These are phyloP conservation scores for Parvularia atlantis DNA, from an alignment of 78 protist genomes.

Conservation along the genomic window DNA sequence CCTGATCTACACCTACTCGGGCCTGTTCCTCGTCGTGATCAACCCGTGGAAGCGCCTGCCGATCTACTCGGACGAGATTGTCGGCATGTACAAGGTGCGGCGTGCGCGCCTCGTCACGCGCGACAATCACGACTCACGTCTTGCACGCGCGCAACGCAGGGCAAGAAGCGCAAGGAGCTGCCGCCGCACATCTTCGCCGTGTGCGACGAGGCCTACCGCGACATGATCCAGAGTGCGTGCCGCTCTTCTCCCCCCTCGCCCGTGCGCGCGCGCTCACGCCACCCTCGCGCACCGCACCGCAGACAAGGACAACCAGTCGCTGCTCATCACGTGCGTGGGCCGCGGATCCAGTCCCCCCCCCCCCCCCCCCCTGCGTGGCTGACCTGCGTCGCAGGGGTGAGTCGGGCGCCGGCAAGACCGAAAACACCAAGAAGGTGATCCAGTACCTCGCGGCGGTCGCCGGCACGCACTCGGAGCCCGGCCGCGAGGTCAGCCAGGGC, in stretches of 20 bases:
- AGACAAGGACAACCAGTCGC: slow-evolving; percentile 63
- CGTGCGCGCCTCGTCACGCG: no score
- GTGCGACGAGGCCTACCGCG: slow-evolving; percentile 72
- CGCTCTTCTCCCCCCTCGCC: no score
- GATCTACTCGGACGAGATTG: slow-evolving; percentile 63
- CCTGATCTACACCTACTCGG: slow-evolving; percentile 82
- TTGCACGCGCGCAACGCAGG: no score
- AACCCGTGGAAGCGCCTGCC: slow-evolving; percentile 84
- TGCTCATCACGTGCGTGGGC: slow-evolving; percentile 50
- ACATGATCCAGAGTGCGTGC: slow-evolving; percentile 55
- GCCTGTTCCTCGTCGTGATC: slow-evolving; percentile 78
- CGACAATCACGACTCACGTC: no score
- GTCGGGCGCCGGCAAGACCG: slow-evolving; percentile 96
- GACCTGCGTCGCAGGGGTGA: slow-evolving; percentile 49
- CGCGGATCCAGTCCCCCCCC: neutral
- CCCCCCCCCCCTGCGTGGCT: neutral
- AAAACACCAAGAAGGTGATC: slow-evolving; percentile 81
- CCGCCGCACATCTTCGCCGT: slow-evolving; percentile 81
- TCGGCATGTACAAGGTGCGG: slow-evolving; percentile 61
- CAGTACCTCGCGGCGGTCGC: slow-evolving; percentile 84
- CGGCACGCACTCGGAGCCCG: no score
- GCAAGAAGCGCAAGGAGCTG: slow-evolving; percentile 52
- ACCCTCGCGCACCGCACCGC: neutral
- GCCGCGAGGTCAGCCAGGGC: slow-evolving; percentile 3
- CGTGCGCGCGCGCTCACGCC: no score